Evolutionary conservation across 148 eudicot genomes (phyloP).

Genomic region (Fagopyrum esculentum): DNA sequence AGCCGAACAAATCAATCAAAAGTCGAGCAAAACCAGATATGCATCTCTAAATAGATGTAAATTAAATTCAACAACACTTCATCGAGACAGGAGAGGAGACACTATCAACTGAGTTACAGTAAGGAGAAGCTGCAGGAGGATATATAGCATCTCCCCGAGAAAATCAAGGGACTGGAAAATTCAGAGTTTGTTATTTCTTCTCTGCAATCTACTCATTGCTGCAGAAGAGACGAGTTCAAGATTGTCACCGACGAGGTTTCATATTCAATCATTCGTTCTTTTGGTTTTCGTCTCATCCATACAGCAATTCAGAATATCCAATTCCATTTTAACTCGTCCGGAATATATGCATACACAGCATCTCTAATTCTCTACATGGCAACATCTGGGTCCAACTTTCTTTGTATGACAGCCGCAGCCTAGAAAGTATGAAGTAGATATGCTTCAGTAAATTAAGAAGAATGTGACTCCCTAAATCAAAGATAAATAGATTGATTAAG

Average conservation of each 20-base stretch:
- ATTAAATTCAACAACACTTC: neutral
- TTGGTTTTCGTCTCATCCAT: neutral
- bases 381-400: constrained; percentile 77
- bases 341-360: neutral
- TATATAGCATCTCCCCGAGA: neutral
- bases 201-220: neutral
- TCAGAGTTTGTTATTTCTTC: neutral
- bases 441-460: neutral
- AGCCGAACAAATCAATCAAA: neutral
- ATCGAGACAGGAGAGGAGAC: no score
- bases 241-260: neutral
- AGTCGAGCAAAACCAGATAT: neutral
- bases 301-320: neutral
- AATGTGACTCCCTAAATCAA: neutral
- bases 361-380: constrained; percentile 29
- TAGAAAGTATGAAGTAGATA: constrained; percentile 13
- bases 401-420: constrained; percentile 96
- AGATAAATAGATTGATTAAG: neutral
- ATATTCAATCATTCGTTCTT: neutral
- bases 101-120: no score
- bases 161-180: neutral
- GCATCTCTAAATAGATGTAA: neutral
- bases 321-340: neutral
- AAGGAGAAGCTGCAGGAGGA: neutral
- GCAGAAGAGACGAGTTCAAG: neutral